A percentile compares a stretch with the other conserved stretches of the same genome.
These are phyloP conservation scores for Dothistroma septosporum DNA, from an alignment of 2,329 filamentous ascomycete genomes.

Conservation along the genomic window DNA sequence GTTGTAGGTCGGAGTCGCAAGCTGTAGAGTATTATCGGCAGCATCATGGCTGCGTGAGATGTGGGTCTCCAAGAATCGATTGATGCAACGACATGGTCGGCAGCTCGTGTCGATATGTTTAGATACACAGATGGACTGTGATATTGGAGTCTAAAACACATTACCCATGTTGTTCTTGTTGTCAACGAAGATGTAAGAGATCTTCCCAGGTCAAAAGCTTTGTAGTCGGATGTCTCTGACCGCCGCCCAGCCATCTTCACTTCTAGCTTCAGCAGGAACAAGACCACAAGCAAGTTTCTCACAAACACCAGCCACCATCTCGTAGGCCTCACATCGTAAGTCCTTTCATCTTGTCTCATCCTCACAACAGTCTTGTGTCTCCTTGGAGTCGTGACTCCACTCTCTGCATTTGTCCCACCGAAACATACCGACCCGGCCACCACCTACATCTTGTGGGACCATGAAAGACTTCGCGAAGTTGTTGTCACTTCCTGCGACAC, in stretches of 20 bases:
- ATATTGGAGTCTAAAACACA: too few relatives aligned
- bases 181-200: too few relatives aligned
- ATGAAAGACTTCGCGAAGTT: conserved; percentile 25
- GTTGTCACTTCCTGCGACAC: conserved; percentile 26
- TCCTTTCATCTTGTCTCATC: background rate
- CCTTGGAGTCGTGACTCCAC: background rate
- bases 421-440: background rate
- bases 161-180: too few relatives aligned
- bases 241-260: background rate
- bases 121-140: too few relatives aligned
- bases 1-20: too few relatives aligned
- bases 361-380: background rate
- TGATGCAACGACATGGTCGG: too few relatives aligned
- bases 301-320: background rate
- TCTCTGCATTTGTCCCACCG: background rate
- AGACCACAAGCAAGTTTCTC: background rate
- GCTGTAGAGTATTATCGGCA: too few relatives aligned
- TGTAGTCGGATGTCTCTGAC: too few relatives aligned
- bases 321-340: background rate
- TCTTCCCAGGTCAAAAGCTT: too few relatives aligned
- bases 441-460: background rate
- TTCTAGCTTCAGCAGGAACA: background rate
- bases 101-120: too few relatives aligned
- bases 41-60: too few relatives aligned
- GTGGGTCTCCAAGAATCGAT: too few relatives aligned